Evolutionary conservation across 768 basidiomycete genomes (phyloP).

Genomic region (Kwoniella sp.): DNA sequence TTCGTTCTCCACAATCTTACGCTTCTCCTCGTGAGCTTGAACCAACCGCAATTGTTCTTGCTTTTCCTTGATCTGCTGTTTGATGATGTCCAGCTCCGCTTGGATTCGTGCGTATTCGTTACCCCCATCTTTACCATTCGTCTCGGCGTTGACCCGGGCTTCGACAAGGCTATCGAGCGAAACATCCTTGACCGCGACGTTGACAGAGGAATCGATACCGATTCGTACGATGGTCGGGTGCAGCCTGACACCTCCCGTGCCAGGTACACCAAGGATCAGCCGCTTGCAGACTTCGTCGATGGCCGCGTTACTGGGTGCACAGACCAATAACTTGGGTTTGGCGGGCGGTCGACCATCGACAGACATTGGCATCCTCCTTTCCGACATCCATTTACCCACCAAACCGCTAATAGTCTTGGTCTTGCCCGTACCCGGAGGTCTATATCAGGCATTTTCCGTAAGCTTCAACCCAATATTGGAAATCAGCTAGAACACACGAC

Average conservation of each 20-base stretch:
- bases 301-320: slow-evolving; percentile 97
- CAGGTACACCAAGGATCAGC: slow-evolving; percentile 74
- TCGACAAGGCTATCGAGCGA: slow-evolving; percentile 85
- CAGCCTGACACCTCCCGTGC: slow-evolving; percentile 62
- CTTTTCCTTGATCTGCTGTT: slow-evolving; percentile 65
- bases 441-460: slow-evolving; percentile 55
- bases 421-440: slow-evolving; percentile 97
- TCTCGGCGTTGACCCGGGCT: slow-evolving; percentile 57
- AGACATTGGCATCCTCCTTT: slow-evolving; percentile 62
- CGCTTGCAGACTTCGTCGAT: slow-evolving; percentile 94
- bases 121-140: slow-evolving; percentile 53
- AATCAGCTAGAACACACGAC: slow-evolving; percentile 22
- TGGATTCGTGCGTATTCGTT: slow-evolving; percentile 67
- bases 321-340: slow-evolving; percentile 77
- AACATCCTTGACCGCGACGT: slow-evolving; percentile 77
- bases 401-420: slow-evolving; percentile 96
- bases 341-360: slow-evolving; percentile 61
- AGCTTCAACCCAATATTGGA: not conserved
- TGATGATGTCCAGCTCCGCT: slow-evolving; percentile 71
- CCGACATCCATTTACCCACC: slow-evolving; percentile 77
- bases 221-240: slow-evolving; percentile 84
- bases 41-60: slow-evolving; percentile 64
- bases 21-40: slow-evolving; percentile 65
- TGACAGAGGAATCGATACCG: slow-evolving; percentile 74
- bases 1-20: slow-evolving; percentile 68